Evolutionary conservation across 345 rosid species (phyloP).

Genomic region (Sisymbrium altissimum): DNA sequence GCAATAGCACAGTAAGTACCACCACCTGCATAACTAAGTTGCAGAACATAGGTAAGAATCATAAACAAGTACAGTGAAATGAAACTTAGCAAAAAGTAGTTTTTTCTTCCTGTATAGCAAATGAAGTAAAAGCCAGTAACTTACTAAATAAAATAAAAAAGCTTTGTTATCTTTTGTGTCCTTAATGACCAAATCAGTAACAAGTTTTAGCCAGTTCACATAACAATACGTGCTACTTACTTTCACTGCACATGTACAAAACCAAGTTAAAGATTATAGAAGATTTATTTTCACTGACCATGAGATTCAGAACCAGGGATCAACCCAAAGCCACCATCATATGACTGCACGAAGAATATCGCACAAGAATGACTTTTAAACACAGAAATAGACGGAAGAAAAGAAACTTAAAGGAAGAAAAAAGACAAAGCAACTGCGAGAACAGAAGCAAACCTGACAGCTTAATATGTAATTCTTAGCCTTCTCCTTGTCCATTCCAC

Average conservation of each 20-base stretch:
- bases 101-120: neutral
- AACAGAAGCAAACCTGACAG: constrained; percentile 59
- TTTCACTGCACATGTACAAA: neutral
- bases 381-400: constrained; percentile 22
- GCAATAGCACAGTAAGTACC: constrained; percentile 93
- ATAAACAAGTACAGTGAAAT: neutral
- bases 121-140: neutral
- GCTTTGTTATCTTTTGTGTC: neutral
- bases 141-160: neutral
- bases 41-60: constrained; percentile 37
- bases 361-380: constrained; percentile 8
- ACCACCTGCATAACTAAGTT: constrained; percentile 81
- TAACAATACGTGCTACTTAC: neutral
- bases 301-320: constrained; percentile 92
- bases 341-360: constrained; percentile 55
- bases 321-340: constrained; percentile 98
- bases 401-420: neutral
- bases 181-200: neutral
- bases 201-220: neutral
- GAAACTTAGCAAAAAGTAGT: neutral
- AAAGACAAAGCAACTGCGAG: neutral
- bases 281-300: constrained; percentile 58
- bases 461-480: constrained; percentile 71
- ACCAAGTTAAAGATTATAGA: neutral
- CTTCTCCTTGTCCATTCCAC: constrained; percentile 80